Evolutionary conservation across 768 basidiomycete genomes (phyloP), one percentile per base, ranked within the genome.

Genomic region (Lactarius hengduanensis): DNA sequence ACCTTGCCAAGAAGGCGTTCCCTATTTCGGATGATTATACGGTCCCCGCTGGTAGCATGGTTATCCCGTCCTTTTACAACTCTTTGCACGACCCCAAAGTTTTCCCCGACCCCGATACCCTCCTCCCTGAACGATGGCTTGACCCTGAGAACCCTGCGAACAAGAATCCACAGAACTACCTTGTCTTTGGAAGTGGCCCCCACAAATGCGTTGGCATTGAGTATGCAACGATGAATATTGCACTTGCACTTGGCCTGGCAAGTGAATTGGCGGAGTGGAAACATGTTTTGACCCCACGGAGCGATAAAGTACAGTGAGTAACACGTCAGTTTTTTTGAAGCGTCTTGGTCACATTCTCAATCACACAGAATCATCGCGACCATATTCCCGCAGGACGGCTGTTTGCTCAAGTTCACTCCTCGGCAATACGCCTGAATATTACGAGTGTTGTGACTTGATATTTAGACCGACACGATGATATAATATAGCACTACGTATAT

Each of bases 371-470:
- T 98, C 69, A 94, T 98, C 71, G 92, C 96, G n/a, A 97, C 94
- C 26, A 78, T 98, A 53, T 99, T 99, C 86, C 97, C 97, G 13
- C 89, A 92, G 76, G 96, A 98, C 73, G 93, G 92, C 53, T 93
- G 94, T 72, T 77, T 84, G 65, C 82, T 98, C 69, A 91, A 87
- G 73, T 84, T 96, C 71, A 82, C 84, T 2, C 89, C 92, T 36
- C 85, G 89, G 34, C 28, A 50, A 41, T 13, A 41, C 15, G 45
- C 41, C 36, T 66, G 54, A 68, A 4, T 13, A 20, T n/a, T 38
- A 38, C 36, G 36, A 38, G 36, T 38, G 36, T 13, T 61, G 57
- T 41, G 30, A 66, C 30, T 34, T 0, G 34, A 34, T 34, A 10
- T 38, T 38, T 38, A 38, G 30, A 26, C 36, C 43, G 10, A 7